Evolutionary conservation across 768 basidiomycete species (phyloP).

Genomic region (Amanita pallidorosea): DNA sequence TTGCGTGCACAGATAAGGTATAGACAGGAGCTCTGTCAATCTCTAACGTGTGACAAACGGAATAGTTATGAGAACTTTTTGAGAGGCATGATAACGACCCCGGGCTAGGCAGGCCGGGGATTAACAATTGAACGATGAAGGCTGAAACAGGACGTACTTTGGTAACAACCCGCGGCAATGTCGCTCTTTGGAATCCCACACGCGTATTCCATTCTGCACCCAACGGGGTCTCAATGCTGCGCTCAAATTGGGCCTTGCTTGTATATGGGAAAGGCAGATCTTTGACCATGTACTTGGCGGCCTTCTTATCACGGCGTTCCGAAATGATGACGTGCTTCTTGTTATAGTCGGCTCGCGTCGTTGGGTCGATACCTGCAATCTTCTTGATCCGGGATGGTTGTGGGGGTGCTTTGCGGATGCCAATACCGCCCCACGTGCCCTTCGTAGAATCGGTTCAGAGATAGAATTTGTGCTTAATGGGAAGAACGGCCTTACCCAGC

Average conservation of each 20-base stretch:
- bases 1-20: conserved; percentile 2
- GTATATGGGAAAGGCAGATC: conserved; percentile 95
- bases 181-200: conserved; percentile 72
- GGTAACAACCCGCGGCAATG: conserved; percentile 76
- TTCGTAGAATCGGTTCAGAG: conserved; percentile 18
- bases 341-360: conserved; percentile 70
- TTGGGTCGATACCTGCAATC: conserved; percentile 70
- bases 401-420: conserved; percentile 46
- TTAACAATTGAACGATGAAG: not conserved
- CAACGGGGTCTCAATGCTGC: conserved; percentile 67
- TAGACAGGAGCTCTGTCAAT: not conserved
- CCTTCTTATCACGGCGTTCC: conserved; percentile 93
- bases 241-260: conserved; percentile 86
- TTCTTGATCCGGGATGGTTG: conserved; percentile 73
- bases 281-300: conserved; percentile 77
- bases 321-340: conserved; percentile 91
- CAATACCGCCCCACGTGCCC: conserved; percentile 90
- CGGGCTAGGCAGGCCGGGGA: conserved; percentile 1
- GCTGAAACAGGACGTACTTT: conserved; percentile 36
- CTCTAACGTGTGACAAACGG: not conserved
- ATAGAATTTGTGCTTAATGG: not conserved
- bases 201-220: conserved; percentile 94
- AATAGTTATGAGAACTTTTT: conserved; percentile 3
- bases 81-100: conserved; percentile 3
- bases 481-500: conserved; percentile 61